phyloP scores from a whole-genome alignment of 2,329 filamentous ascomycete genomes.

The Colletotrichum abscissum region DNA sequence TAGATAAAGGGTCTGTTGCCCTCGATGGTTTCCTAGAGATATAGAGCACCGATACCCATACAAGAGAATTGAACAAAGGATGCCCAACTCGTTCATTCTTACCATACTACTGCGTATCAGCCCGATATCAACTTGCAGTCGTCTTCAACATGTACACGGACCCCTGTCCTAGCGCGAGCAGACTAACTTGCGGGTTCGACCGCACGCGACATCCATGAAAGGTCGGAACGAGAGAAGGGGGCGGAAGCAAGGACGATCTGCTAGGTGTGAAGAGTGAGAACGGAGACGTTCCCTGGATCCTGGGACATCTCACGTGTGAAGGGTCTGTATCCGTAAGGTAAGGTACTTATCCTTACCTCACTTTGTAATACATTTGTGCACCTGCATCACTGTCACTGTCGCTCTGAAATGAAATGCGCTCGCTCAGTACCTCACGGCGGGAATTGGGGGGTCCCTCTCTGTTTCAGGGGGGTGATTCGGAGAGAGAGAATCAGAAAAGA shows the following conservation, averaged over 20 bases:
- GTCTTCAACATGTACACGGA: not conserved
- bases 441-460: conserved; percentile 8
- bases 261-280: conserved; percentile 22
- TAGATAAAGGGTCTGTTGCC: no score
- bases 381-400: no score
- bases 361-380: not conserved
- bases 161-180: conserved; percentile 3
- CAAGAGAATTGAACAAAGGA: not conserved
- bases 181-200: conserved; percentile 28
- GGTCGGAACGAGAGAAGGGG: not conserved
- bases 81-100: no score
- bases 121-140: not conserved
- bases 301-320: conserved; percentile 12
- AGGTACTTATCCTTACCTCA: not conserved
- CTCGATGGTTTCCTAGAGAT: not conserved
- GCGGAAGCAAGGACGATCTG: conserved; percentile 31
- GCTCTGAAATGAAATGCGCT: conserved; percentile 29
- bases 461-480: conserved; percentile 30
- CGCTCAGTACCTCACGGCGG: conserved; percentile 7
- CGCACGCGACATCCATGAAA: conserved; percentile 24
- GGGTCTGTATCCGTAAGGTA: not conserved
- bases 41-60: not conserved
- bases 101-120: no score
- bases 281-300: not conserved
- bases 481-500: not conserved